These are phyloP conservation scores for Stephania japonica DNA, from an alignment of 164 flowering plant species.

Conservation along the genomic window DNA sequence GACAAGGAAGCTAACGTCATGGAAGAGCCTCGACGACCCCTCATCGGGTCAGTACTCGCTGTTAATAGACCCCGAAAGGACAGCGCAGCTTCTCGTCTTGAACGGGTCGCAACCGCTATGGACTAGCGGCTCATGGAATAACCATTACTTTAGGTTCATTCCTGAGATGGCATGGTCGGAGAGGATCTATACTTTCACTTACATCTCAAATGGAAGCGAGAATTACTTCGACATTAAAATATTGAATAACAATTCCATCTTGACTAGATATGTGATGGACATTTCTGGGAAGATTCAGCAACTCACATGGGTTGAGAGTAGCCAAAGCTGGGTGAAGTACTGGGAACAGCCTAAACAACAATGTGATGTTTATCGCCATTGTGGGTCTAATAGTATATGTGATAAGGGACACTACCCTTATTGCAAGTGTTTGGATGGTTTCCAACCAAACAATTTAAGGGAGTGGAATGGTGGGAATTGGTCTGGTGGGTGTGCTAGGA, in stretches of 20 bases:
- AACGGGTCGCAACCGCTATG: not conserved
- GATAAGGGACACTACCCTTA: not conserved
- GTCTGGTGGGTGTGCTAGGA: conserved; percentile 21
- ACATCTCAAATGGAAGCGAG: too few relatives aligned
- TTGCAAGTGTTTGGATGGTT: conserved; percentile 15
- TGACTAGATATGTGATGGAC: not conserved
- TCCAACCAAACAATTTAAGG: not conserved
- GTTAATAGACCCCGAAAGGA: conserved; percentile 10
- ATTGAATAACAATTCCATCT: not conserved
- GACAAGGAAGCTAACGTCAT: conserved; percentile 17
- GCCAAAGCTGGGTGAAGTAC: not conserved
- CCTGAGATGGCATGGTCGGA: not conserved
- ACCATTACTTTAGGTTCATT: conserved; percentile 4
- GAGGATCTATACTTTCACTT: not conserved
- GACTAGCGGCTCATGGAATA: too few relatives aligned
- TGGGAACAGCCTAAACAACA: not conserved
- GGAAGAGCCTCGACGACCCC: conserved; percentile 30
- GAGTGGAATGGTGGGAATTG: conserved; percentile 19
- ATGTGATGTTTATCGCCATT: conserved; percentile 10
- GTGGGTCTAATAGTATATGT: conserved; percentile 17
- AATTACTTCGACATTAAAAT: not conserved
- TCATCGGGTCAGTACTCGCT: conserved; percentile 22
- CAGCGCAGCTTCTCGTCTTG: conserved; percentile 13
- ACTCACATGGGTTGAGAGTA: not conserved
- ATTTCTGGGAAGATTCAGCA: not conserved